A percentile compares a stretch with the other conserved stretches of the same genome.
These are phyloP conservation scores for Xanthoparmelia taractica DNA, from an alignment of 495 filamentous ascomycete genomes.

Conservation along the genomic window DNA sequence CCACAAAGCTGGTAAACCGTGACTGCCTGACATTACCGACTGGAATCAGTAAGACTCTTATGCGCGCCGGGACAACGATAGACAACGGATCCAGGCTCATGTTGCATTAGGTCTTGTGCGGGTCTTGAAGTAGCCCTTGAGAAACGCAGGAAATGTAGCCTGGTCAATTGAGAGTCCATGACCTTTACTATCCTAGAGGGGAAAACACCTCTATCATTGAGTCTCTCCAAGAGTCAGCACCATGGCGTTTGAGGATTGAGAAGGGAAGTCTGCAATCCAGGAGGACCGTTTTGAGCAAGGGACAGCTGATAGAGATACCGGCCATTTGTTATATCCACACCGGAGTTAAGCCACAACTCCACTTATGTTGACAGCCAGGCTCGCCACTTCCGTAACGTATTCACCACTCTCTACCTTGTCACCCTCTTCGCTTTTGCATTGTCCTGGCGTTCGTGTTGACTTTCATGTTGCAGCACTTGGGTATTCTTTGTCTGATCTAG, in stretches of 20 bases:
- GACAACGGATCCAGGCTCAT: conserved; percentile 85
- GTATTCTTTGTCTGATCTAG: background rate
- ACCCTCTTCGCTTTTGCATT: background rate
- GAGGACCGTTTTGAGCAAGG: background rate
- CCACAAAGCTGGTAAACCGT: conserved; percentile 70
- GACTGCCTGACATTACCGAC: conserved; percentile 76
- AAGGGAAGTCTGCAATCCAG: background rate
- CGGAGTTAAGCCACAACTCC: background rate
- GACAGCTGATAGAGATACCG: background rate
- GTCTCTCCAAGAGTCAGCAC: background rate
- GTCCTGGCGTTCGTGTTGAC: background rate
- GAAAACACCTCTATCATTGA: conserved; percentile 13
- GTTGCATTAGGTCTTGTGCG: conserved; percentile 30
- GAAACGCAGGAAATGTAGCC: conserved; percentile 5
- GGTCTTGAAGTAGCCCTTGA: conserved; percentile 8
- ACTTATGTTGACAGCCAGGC: background rate
- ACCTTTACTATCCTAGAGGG: conserved; percentile 7
- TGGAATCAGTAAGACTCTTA: conserved; percentile 75
- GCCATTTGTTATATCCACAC: background rate
- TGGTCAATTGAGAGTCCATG: conserved; percentile 16
- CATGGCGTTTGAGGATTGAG: background rate
- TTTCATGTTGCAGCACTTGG: background rate
- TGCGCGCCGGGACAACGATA: conserved; percentile 79
- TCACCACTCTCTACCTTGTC: background rate
- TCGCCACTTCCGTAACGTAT: background rate